Percentiles rank a stretch among this genome's conserved stretches.
phyloP scores from a whole-genome alignment of 768 basidiomycete species.

The Pleurotus sapidus region DNA sequence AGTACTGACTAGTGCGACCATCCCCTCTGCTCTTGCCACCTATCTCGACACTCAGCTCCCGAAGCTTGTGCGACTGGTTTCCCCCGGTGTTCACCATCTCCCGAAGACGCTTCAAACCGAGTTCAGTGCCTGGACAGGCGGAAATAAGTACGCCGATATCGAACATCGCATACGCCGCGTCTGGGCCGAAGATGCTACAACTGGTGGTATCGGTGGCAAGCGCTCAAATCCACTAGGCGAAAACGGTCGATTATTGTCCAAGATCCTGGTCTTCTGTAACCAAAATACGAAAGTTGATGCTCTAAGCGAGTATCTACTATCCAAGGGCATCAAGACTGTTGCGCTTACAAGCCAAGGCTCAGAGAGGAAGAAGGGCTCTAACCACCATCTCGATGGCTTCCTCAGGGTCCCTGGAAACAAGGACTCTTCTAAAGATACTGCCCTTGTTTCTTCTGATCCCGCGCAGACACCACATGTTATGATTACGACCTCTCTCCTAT shows the following conservation, averaged over 20 bases:
- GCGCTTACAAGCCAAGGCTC: conserved; percentile 65
- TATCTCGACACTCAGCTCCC: conserved; percentile 68
- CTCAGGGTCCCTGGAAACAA: conserved; percentile 30
- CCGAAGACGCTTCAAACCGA: conserved; percentile 70
- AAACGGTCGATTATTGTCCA: conserved; percentile 41
- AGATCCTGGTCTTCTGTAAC: conserved; percentile 85
- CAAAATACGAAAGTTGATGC: conserved; percentile 64
- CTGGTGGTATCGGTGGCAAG: conserved; percentile 13
- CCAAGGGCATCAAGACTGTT: conserved; percentile 59
- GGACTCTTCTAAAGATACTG: neutral
- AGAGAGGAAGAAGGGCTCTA: conserved; percentile 61
- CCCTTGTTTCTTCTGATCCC: conserved; percentile 9
- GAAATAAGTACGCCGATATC: conserved; percentile 79
- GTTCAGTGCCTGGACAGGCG: conserved; percentile 73
- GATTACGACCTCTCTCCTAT: conserved; percentile 88
- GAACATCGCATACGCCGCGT: conserved; percentile 69
- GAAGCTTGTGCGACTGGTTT: conserved; percentile 65
- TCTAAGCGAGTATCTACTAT: conserved; percentile 54
- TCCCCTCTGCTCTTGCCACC: conserved; percentile 69
- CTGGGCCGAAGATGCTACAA: conserved; percentile 65
- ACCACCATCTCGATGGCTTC: conserved; percentile 77
- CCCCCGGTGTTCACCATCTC: conserved; percentile 76
- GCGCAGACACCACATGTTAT: conserved; percentile 53
- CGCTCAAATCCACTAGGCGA: conserved; percentile 7
- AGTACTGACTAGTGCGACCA: conserved; percentile 82